Base-by-base conservation (phyloP, 2,329 filamentous ascomycete genomes). In the Exophiala viscosa region DNA sequence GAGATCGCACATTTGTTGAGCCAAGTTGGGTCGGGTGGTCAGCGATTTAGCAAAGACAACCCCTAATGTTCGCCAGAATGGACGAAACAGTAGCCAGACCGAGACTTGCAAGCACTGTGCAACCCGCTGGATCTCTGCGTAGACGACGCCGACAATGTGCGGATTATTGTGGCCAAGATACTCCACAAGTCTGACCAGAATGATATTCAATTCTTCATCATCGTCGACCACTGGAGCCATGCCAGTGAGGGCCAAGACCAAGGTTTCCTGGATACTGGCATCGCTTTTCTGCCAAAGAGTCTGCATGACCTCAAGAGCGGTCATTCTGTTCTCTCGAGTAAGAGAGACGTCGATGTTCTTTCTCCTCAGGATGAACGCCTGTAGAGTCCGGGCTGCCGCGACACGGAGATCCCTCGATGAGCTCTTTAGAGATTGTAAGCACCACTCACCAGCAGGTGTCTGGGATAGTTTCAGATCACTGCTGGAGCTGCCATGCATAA, bases 11-110 rank as follows among this genome's bases (percentile, higher is more conserved):
- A 97, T 78, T 40, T 87, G 79, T 50, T 88, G 84, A 42, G 85
- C 86, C 65, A 91, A 87, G 62, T 93, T 88, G n/a, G 93, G 92
- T 42, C 86, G 82, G 43, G 81, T 78, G 17, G 86, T 78, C 55
- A 97, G 79, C 62, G 96, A 89, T 66, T 90, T 92, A 23, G 93
- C 86, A 2, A 89, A 85, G 45, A 85, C 81, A 54, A 92, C 86
- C 0, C 90, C 91, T 40, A 99, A 76, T 28, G 82, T 92, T 60
- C 84, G 83, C 91, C 92, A 97, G 68, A 90, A 97, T 0, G 92
- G 90, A 50, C 85, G 83, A 51, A 97, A 85, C 0, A 99, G 74
- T 13, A 84, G 82, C 23, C 80, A 77, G 1, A 85, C 79, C 1
- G 82, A 85, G 34, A 82, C 76, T 2, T 77, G 76, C 36, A 84